These are phyloP conservation scores for Kwoniella bestiolae DNA, from an alignment of 768 basidiomycete genomes.

Conservation along the genomic window DNA sequence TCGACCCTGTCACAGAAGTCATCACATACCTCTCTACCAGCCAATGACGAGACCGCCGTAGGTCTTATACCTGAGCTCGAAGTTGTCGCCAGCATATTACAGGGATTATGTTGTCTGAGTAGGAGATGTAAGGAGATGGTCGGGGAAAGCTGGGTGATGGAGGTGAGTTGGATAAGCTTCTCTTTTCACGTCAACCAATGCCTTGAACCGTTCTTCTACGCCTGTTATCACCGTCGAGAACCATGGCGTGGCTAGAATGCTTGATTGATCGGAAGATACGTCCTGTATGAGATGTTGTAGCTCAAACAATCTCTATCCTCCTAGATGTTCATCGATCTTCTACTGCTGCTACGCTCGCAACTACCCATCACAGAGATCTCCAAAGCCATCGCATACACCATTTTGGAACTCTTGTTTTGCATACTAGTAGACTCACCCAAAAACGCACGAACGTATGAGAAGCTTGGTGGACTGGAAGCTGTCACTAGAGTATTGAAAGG, in stretches of 20 bases:
- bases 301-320: no score
- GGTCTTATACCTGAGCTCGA: conserved; percentile 35
- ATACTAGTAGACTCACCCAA: conserved; percentile 82
- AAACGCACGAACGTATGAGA: conserved; percentile 79
- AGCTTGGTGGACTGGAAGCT: conserved; percentile 72
- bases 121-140: conserved; percentile 28
- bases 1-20: conserved; percentile 29
- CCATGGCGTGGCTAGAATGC: no score
- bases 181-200: not conserved
- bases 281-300: not conserved
- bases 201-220: no score
- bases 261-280: no score
- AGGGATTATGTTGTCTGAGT: conserved; percentile 42
- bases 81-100: conserved; percentile 31
- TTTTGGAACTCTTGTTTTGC: conserved; percentile 83
- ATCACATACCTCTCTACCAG: conserved; percentile 28
- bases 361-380: conserved; percentile 12
- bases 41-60: conserved; percentile 28
- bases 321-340: conserved; percentile 49
- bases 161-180: conserved; percentile 30
- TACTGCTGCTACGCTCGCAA: conserved; percentile 42
- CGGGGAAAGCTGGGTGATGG: conserved; percentile 43
- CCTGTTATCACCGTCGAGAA: no score
- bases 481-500: conserved; percentile 88
- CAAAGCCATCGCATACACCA: conserved; percentile 68